A percentile compares a stretch with the other conserved stretches of the same genome.
These are phyloP conservation scores for Alopecurus myosuroides DNA, from an alignment of 176 grass and related monocot genomes.

Conservation along the genomic window DNA sequence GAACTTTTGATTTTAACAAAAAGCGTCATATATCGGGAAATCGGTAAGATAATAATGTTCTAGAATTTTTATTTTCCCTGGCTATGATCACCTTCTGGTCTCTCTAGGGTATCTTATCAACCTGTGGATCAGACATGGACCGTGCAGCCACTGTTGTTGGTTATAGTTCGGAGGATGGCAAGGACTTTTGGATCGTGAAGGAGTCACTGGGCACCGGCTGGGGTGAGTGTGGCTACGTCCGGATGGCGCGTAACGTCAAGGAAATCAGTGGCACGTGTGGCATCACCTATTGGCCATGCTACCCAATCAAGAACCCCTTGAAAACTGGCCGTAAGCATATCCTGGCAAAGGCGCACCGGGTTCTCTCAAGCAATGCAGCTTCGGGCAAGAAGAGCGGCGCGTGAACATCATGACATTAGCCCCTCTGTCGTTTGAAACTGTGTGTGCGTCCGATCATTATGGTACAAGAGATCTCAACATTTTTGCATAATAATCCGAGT, in stretches of 20 bases:
- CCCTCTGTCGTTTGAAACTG: not conserved
- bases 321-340: slow-evolving; percentile 40
- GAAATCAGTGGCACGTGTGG: slow-evolving; percentile 57
- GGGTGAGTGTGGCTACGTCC: slow-evolving; percentile 67
- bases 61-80: not conserved
- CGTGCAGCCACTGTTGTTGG: slow-evolving; percentile 59
- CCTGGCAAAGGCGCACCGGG: slow-evolving; percentile 43
- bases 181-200: slow-evolving; percentile 81
- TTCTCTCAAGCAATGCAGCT: slow-evolving; percentile 5
- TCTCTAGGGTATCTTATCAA: slow-evolving; percentile 66
- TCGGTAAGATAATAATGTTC: not conserved
- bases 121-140: slow-evolving; percentile 57
- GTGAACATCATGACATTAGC: not conserved
- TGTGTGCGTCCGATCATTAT: not conserved
- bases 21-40: no score
- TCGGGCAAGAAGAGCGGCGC: not conserved
- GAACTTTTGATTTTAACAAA: no score
- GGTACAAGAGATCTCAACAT: not conserved
- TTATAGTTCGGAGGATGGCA: slow-evolving; percentile 49
- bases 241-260: slow-evolving; percentile 73
- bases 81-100: not conserved
- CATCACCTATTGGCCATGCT: slow-evolving; percentile 65
- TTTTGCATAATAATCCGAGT: not conserved
- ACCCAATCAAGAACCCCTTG: slow-evolving; percentile 74
- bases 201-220: slow-evolving; percentile 68